Base-by-base conservation (phyloP, 2,329 filamentous ascomycete species). In the Dryadomyces quercivorus region DNA sequence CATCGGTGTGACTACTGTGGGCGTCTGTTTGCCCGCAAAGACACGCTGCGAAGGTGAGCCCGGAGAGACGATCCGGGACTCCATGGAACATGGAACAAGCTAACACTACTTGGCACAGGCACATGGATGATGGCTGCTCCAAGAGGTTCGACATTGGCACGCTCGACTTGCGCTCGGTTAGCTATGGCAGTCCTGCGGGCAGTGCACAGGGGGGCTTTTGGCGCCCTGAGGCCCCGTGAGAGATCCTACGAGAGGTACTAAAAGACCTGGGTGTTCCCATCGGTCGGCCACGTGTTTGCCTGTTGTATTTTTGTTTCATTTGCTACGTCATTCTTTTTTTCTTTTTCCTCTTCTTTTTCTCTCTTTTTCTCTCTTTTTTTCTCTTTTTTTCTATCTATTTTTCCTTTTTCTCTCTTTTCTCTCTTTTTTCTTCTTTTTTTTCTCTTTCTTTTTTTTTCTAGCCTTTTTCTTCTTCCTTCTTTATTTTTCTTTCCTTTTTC, bases 81-180 rank as follows among this genome's bases (percentile, higher is more conserved):
- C 36, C 36, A 40, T 40, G 36, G 4, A 16, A 15, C 31, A n/a
- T n/a, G n/a, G n/a, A n/a, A n/a, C 36, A 26, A 21, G 36, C 9
- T 8, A 22, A 38, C 43, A 21, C 22, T 21, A 7, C 5, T 20
- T 7, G 31, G 12, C 22, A 10, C n/a, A 90, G 86, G 64, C 86
- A 91, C 61, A 82, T 85, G 73, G 84, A 86, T 66, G 85, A 89
- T 61, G 85, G 86, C 15, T 90, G 86, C 64, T 78, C 84, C 13
- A 84, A 80, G 61, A 75, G 85, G 48, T 83, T 84, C 61, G 77
- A 80, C 59, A 71, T 80, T 48, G 73, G 73, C 42, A 78, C 72
- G 2, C 67, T 78, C 44, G 75, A 77, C 58, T 59, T 78, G 51
- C 68, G 68, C 26, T 61, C 67, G 6, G 65, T 69, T 53, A 59